Evolutionary conservation across 2,329 filamentous ascomycete genomes (phyloP).

Genomic region (Venturia aucupariae): DNA sequence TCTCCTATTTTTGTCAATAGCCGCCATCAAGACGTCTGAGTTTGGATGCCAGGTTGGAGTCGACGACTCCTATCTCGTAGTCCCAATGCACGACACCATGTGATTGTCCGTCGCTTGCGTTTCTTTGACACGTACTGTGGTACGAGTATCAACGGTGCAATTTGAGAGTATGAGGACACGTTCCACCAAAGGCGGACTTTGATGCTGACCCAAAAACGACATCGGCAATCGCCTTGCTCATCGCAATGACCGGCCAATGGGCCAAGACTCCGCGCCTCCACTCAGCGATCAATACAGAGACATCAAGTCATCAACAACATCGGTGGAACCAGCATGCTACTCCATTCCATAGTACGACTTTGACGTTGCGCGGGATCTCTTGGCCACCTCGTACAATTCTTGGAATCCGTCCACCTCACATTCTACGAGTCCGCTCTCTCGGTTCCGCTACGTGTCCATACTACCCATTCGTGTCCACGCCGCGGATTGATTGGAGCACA

Average conservation of each 20-base stretch:
- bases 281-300: too few relatives aligned
- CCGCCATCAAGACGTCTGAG: too few relatives aligned
- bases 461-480: not conserved
- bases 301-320: too few relatives aligned
- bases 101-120: not conserved
- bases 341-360: not conserved
- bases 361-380: not conserved
- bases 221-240: not conserved
- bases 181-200: not conserved
- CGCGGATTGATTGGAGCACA: constrained; percentile 6
- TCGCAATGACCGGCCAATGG: not conserved
- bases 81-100: too few relatives aligned
- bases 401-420: not conserved
- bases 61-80: too few relatives aligned
- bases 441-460: not conserved
- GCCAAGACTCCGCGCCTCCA: not conserved
- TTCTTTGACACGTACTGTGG: too few relatives aligned
- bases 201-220: not conserved
- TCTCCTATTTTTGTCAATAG: not conserved
- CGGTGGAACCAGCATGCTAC: not conserved
- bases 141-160: too few relatives aligned
- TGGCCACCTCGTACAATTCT: not conserved
- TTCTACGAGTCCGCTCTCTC: not conserved
- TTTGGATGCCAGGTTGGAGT: too few relatives aligned
- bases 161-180: not conserved